These are phyloP conservation scores for Lactifluus volemus DNA, from an alignment of 768 basidiomycete species.

Conservation along the genomic window DNA sequence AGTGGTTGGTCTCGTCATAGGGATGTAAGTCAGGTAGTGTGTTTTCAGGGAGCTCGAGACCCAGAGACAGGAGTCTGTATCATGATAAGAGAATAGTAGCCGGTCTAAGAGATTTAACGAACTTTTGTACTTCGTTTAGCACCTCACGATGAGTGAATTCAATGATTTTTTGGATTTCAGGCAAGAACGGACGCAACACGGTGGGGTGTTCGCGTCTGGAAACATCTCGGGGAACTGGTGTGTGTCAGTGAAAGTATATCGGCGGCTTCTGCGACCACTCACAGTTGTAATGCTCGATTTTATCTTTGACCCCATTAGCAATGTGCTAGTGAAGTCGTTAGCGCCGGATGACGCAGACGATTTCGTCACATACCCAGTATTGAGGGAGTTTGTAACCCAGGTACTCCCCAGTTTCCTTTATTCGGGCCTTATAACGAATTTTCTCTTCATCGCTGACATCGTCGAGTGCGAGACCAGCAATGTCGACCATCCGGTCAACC, in stretches of 20 bases:
- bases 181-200: slow-evolving; percentile 40
- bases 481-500: slow-evolving; percentile 30
- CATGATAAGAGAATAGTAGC: background rate
- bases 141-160: slow-evolving; percentile 44
- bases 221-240: slow-evolving; percentile 43
- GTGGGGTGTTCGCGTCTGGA: slow-evolving; percentile 41
- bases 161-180: slow-evolving; percentile 43
- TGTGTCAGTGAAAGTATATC: background rate
- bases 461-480: slow-evolving; percentile 29
- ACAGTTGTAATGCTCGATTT: slow-evolving; percentile 59
- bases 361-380: slow-evolving; percentile 37
- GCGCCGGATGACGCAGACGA: background rate
- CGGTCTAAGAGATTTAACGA: slow-evolving; percentile 34
- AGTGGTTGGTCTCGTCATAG: slow-evolving; percentile 27
- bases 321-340: slow-evolving; percentile 38
- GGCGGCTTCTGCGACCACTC: slow-evolving; percentile 12
- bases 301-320: slow-evolving; percentile 52
- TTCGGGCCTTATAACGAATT: slow-evolving; percentile 24
- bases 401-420: slow-evolving; percentile 38
- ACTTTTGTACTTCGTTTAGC: slow-evolving; percentile 29
- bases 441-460: slow-evolving; percentile 30
- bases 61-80: slow-evolving; percentile 39
- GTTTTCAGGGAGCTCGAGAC: slow-evolving; percentile 48
- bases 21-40: slow-evolving; percentile 40
- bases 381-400: slow-evolving; percentile 48